Evolutionary conservation across 768 basidiomycete genomes (phyloP).

Genomic region (Austroboletus eburneus): DNA sequence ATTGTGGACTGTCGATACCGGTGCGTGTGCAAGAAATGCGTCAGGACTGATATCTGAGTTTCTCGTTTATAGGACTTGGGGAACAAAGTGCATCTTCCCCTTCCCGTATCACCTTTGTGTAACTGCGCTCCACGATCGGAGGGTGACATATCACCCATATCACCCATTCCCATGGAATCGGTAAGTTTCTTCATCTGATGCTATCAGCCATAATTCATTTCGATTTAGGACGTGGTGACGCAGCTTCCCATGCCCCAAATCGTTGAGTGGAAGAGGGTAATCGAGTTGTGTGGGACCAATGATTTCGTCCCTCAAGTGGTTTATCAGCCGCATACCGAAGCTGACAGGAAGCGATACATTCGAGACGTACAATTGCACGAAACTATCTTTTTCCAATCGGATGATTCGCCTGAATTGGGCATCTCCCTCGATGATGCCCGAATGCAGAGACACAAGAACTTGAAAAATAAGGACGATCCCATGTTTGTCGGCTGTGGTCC

Average conservation of each 20-base stretch:
- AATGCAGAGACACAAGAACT: slow-evolving; percentile 51
- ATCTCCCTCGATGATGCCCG: slow-evolving; percentile 62
- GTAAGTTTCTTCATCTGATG: slow-evolving; percentile 10
- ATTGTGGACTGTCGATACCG: background rate
- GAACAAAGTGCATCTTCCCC: slow-evolving; percentile 7
- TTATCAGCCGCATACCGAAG: slow-evolving; percentile 74
- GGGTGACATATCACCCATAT: background rate
- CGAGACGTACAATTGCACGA: slow-evolving; percentile 60
- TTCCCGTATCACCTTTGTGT: slow-evolving; percentile 12
- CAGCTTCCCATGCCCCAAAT: slow-evolving; percentile 24
- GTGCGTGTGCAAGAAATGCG: slow-evolving; percentile 9
- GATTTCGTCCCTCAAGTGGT: slow-evolving; percentile 67
- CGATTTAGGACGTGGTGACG: slow-evolving; percentile 19
- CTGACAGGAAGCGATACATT: slow-evolving; percentile 73
- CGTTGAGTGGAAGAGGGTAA: slow-evolving; percentile 22
- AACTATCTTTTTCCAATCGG: slow-evolving; percentile 60
- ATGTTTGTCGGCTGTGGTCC: slow-evolving; percentile 74
- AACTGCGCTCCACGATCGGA: no score
- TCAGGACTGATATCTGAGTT: background rate
- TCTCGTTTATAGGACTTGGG: slow-evolving; percentile 10
- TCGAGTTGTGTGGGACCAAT: slow-evolving; percentile 26
- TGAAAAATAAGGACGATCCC: slow-evolving; percentile 54
- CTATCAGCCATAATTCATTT: background rate
- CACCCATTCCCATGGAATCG: background rate
- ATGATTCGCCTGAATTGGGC: slow-evolving; percentile 53